Conservation (phyloP, 495 filamentous ascomycete genomes). For the Tuber melanosporum region DNA sequence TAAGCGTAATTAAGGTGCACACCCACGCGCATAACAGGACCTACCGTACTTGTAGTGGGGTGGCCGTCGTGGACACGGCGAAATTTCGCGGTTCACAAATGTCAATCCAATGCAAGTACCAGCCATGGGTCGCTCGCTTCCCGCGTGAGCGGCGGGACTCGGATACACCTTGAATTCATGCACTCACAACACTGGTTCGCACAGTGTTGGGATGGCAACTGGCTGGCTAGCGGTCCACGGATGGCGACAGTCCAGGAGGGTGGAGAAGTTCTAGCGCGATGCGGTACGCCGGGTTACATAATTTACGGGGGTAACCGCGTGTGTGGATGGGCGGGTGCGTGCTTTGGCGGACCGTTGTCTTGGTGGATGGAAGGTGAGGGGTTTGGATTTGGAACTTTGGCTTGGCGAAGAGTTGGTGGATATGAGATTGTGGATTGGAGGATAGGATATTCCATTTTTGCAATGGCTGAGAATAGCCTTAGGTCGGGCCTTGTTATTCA, state of each 20-base stretch:
- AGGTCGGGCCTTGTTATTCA: background rate
- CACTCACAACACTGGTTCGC: background rate
- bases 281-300: background rate
- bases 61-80: background rate
- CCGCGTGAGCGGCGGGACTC: background rate
- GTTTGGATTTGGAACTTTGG: background rate
- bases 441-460: background rate
- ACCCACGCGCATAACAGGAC: background rate
- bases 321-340: background rate
- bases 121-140: background rate
- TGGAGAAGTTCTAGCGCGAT: background rate
- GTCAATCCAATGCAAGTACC: background rate
- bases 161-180: background rate
- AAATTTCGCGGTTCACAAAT: background rate
- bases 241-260: background rate
- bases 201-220: background rate
- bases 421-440: background rate
- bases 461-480: background rate
- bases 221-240: background rate
- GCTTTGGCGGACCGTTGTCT: background rate
- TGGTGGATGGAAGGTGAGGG: background rate
- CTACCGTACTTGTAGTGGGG: background rate
- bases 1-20: background rate
- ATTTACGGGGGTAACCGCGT: background rate
- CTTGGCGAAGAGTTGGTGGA: background rate